Evolutionary conservation across 768 basidiomycete genomes (phyloP).

Genomic region (Amanita muscaria): DNA sequence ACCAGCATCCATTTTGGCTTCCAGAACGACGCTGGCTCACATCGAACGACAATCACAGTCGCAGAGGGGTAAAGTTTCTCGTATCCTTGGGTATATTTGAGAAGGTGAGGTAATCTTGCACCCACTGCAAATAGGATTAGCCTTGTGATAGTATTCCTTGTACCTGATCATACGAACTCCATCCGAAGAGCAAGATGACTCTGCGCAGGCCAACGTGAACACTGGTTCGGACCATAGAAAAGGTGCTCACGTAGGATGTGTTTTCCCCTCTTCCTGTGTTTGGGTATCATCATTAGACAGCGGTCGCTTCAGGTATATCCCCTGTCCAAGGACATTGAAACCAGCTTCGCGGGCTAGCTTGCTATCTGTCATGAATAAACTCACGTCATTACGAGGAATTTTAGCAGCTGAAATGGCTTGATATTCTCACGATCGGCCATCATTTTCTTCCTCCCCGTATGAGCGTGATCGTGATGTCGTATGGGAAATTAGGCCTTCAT

Average conservation of each 20-base stretch:
- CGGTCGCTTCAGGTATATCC: constrained; percentile 17
- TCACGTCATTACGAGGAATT: too few species aligned
- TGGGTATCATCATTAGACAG: neutral
- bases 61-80: constrained; percentile 33
- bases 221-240: neutral
- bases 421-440: too few species aligned
- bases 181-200: constrained; percentile 35
- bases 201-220: constrained; percentile 15
- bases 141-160: neutral
- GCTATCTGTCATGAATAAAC: neutral
- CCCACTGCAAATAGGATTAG: constrained; percentile 26
- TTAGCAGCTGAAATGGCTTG: neutral
- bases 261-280: neutral
- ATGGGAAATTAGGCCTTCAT: too few species aligned
- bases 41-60: constrained; percentile 32
- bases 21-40: constrained; percentile 29
- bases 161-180: constrained; percentile 29
- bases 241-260: constrained; percentile 14
- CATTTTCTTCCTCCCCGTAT: too few species aligned
- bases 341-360: neutral
- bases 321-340: constrained; percentile 14
- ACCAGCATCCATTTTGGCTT: constrained; percentile 23
- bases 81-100: constrained; percentile 36
- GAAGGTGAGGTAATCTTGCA: constrained; percentile 35
- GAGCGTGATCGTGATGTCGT: too few species aligned